Percentiles rank a stretch among this genome's conserved stretches.
Conservation (phyloP, 768 basidiomycete species). For the Hypholoma fasciculare region DNA sequence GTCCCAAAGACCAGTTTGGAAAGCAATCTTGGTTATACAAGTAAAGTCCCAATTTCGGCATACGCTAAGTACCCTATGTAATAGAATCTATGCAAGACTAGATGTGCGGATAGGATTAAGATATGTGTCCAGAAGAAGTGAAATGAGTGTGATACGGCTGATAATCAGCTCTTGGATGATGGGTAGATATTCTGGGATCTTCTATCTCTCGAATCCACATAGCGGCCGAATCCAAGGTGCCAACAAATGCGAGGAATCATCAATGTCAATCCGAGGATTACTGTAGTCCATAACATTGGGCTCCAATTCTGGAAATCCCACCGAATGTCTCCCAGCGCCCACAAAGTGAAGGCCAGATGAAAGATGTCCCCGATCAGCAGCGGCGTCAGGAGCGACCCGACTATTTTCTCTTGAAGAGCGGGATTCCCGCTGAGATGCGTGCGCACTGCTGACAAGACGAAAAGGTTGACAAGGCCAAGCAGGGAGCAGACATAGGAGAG, state of each 20-base stretch:
- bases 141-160: neutral
- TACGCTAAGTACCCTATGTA: neutral
- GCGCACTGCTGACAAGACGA: conserved; percentile 61
- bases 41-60: neutral
- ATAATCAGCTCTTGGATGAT: conserved; percentile 1
- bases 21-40: conserved; percentile 2
- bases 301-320: conserved; percentile 66
- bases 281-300: conserved; percentile 68
- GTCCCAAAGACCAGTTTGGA: neutral
- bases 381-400: conserved; percentile 61
- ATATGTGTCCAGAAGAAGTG: neutral
- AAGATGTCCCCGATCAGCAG: conserved; percentile 69
- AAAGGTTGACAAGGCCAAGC: conserved; percentile 69
- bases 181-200: conserved; percentile 17
- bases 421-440: conserved; percentile 58
- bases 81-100: neutral
- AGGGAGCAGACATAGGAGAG: conserved; percentile 79
- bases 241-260: conserved; percentile 72
- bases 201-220: conserved; percentile 66
- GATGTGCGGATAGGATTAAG: neutral
- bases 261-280: conserved; percentile 61
- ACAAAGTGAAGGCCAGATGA: conserved; percentile 68
- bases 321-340: conserved; percentile 71
- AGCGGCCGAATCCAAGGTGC: conserved; percentile 76
- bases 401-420: conserved; percentile 72